Conservation (phyloP, 2,329 filamentous ascomycete species). For the Aspergillus brunneoviolaceus region DNA sequence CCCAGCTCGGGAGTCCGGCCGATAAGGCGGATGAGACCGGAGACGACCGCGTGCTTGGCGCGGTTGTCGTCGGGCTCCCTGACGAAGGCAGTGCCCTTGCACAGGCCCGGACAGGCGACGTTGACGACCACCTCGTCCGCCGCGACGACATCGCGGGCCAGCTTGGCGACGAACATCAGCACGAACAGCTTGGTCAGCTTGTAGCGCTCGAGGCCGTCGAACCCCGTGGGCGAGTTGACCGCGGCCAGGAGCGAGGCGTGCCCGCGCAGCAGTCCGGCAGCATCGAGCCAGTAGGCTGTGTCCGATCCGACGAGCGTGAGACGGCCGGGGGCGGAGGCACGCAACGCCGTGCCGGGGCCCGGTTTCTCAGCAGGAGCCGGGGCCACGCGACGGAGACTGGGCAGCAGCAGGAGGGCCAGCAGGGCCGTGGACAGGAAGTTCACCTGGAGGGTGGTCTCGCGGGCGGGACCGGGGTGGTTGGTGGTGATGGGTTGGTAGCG, state of each 20-base stretch:
- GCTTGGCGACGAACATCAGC: conserved; percentile 11
- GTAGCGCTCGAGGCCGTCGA: background rate
- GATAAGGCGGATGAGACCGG: too few species aligned
- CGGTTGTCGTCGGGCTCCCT: too few species aligned
- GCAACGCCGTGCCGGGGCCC: background rate
- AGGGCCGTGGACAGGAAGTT: conserved; percentile 31
- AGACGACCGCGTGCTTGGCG: too few species aligned
- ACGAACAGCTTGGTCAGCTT: background rate
- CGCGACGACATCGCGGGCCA: conserved; percentile 18
- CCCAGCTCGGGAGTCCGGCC: too few species aligned
- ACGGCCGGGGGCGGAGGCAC: background rate
- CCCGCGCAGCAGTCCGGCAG: background rate
- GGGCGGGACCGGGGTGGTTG: conserved; percentile 3
- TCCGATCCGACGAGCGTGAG: background rate
- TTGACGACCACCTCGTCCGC: conserved; percentile 41
- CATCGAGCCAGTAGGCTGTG: background rate
- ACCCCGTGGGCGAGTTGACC: background rate
- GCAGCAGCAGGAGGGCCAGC: conserved; percentile 19
- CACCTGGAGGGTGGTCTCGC: conserved; percentile 40
- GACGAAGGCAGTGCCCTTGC: too few species aligned
- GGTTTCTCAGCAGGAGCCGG: conserved; percentile 2
- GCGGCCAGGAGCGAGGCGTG: background rate
- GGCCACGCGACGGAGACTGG: conserved; percentile 4
- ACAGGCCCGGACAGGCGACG: conserved; percentile 45
- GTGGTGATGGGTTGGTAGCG: conserved; percentile 8